Evolutionary conservation across 305 asterid species (phyloP).

Genomic region (Euphrasia arctica): DNA sequence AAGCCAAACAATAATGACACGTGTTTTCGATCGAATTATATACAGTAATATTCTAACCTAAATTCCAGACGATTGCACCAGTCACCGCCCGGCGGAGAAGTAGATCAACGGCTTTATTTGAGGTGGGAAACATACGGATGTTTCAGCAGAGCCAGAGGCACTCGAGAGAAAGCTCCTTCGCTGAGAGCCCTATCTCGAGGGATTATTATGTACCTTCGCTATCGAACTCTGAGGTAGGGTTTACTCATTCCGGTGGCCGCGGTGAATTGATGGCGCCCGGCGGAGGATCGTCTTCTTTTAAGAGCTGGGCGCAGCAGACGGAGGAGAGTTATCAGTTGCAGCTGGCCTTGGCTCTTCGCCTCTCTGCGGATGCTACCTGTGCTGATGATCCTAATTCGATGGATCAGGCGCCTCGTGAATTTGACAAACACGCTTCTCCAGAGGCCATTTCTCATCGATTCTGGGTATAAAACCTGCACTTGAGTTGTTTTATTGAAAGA

Average conservation of each 20-base stretch:
- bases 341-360: conserved; percentile 81
- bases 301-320: conserved; percentile 98
- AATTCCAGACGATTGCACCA: conserved; percentile 56
- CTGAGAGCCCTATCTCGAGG: conserved; percentile 71
- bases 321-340: conserved; percentile 94
- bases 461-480: conserved; percentile 48
- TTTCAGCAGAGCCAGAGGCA: conserved; percentile 40
- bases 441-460: conserved; percentile 82
- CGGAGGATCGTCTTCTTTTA: conserved; percentile 47
- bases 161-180: conserved; percentile 87
- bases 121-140: too few relatives aligned
- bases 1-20: too few relatives aligned
- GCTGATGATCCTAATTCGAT: conserved; percentile 80
- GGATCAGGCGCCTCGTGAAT: conserved; percentile 66
- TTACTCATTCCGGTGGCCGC: conserved; percentile 36
- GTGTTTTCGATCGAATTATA: conserved; percentile 46
- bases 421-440: conserved; percentile 36
- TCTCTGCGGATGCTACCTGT: conserved; percentile 77
- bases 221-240: conserved; percentile 45
- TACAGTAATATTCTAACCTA: conserved; percentile 45
- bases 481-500: neutral
- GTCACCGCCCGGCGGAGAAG: conserved; percentile 37
- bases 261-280: conserved; percentile 16
- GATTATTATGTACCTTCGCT: conserved; percentile 65
- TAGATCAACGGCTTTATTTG: conserved; percentile 29